These are phyloP conservation scores for Aschersonia sp. DNA, from an alignment of 2,329 filamentous ascomycete genomes.

Conservation along the genomic window DNA sequence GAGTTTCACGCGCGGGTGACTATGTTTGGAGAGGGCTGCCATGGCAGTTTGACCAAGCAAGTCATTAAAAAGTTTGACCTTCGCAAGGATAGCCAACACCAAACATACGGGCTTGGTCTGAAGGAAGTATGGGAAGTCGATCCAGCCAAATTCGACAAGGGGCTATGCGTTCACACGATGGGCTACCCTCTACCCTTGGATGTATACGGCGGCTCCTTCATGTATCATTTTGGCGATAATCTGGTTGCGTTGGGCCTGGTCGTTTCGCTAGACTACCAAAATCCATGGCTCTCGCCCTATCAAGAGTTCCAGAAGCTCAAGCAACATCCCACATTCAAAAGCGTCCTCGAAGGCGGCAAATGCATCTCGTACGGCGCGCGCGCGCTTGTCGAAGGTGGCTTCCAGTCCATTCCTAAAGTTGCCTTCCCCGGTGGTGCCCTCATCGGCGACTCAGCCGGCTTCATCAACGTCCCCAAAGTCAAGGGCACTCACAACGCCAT, in stretches of 20 bases:
- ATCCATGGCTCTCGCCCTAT: constrained; percentile 93
- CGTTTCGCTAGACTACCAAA: constrained; percentile 85
- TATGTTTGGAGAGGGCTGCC: constrained; percentile 86
- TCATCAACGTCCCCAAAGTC: constrained; percentile 95
- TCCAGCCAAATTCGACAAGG: constrained; percentile 81
- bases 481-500: constrained; percentile 98
- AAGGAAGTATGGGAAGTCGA: constrained; percentile 98
- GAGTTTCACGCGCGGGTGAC: constrained; percentile 91
- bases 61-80: constrained; percentile 90
- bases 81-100: constrained; percentile 73
- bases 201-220: constrained; percentile 94
- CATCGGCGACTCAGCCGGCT: constrained; percentile 91
- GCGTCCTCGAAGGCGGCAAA: constrained; percentile 85
- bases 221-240: constrained; percentile 99
- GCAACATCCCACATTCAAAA: constrained; percentile 80
- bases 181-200: constrained; percentile 80
- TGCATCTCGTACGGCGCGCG: constrained; percentile 94
- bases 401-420: constrained; percentile 94
- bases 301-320: constrained; percentile 98
- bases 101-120: constrained; percentile 87
- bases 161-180: constrained; percentile 77
- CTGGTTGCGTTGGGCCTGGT: constrained; percentile 85
- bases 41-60: constrained; percentile 90
- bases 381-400: constrained; percentile 84
- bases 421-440: constrained; percentile 91